phyloP scores from a whole-genome alignment of 2,329 filamentous ascomycete species.

The Thermoascus crustaceus region DNA sequence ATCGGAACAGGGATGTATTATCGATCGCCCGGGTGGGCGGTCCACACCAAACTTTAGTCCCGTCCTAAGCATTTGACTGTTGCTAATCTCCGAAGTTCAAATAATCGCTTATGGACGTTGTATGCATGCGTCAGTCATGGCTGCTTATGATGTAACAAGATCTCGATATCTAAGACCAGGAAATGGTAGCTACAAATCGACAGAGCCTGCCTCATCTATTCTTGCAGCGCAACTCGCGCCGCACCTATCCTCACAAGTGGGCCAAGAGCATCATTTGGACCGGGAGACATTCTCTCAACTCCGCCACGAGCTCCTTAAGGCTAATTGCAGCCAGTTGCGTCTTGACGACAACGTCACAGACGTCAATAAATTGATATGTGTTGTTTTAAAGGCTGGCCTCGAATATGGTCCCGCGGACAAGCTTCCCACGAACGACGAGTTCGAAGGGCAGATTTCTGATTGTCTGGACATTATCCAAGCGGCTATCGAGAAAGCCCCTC shows the following conservation, averaged over 20 bases:
- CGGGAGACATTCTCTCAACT: conserved; percentile 69
- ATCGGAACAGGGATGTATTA: too few species aligned
- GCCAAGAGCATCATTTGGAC: conserved; percentile 55
- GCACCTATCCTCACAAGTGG: conserved; percentile 61
- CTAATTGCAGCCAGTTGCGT: conserved; percentile 37
- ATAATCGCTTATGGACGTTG: too few species aligned
- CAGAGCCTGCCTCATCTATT: conserved; percentile 57
- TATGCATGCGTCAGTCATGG: conserved; percentile 14
- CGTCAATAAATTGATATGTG: conserved; percentile 77
- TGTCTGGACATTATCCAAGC: conserved; percentile 70
- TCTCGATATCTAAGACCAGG: conserved; percentile 9
- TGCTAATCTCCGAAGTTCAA: too few species aligned
- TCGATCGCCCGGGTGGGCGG: too few species aligned
- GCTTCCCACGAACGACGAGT: conserved; percentile 45
- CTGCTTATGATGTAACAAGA: conserved; percentile 15
- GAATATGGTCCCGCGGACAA: conserved; percentile 52
- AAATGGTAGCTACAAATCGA: conserved; percentile 14
- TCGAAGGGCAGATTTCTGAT: conserved; percentile 43
- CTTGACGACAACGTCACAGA: conserved; percentile 61
- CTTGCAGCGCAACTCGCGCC: conserved; percentile 81
- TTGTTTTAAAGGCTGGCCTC: conserved; percentile 71
- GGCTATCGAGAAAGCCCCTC: conserved; percentile 65
- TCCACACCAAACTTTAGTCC: not conserved
- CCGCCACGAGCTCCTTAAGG: conserved; percentile 54
- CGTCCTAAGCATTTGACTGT: not conserved